Conservation (phyloP, 208 protist genomes). For the Crithidia sp. region DNA sequence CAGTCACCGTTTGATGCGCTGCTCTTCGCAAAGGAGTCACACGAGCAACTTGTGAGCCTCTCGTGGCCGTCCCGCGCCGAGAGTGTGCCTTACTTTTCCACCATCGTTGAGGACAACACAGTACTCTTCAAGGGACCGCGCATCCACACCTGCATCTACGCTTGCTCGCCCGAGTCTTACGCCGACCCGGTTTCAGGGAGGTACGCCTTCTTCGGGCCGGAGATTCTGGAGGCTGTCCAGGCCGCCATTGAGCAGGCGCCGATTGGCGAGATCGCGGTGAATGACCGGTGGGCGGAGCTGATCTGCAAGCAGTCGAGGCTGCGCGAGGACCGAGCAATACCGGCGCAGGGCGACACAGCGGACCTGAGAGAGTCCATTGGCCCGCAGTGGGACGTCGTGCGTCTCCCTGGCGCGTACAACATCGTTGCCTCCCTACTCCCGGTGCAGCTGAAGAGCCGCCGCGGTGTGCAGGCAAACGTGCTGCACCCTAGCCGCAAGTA, state of each 20-base stretch:
- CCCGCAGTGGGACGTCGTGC: conserved; percentile 59
- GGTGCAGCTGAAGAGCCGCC: conserved; percentile 54
- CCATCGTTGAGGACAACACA: conserved; percentile 48
- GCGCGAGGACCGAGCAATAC: conserved; percentile 15
- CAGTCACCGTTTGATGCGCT: conserved; percentile 67
- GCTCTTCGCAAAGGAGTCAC: conserved; percentile 71
- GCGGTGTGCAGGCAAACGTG: conserved; percentile 50
- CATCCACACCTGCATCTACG: conserved; percentile 85
- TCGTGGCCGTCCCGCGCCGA: conserved; percentile 50
- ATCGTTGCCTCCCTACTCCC: conserved; percentile 76
- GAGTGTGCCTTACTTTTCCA: conserved; percentile 41
- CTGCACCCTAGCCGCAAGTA: conserved; percentile 67
- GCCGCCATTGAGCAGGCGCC: conserved; percentile 55
- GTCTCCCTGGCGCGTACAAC: conserved; percentile 30
- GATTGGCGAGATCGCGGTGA: conserved; percentile 83
- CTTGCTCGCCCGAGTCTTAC: conserved; percentile 69
- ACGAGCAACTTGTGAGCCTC: conserved; percentile 64
- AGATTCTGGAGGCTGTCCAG: conserved; percentile 54
- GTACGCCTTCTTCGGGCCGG: conserved; percentile 69
- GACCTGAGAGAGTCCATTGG: conserved; percentile 44
- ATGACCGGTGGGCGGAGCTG: conserved; percentile 59
- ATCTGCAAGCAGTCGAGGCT: conserved; percentile 52
- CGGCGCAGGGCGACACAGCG: conserved; percentile 4
- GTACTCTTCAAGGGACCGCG: conserved; percentile 81
- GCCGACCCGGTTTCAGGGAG: conserved; percentile 72